Conservation (phyloP, 371 early-diverging fungal species). For the Circinella minor region DNA sequence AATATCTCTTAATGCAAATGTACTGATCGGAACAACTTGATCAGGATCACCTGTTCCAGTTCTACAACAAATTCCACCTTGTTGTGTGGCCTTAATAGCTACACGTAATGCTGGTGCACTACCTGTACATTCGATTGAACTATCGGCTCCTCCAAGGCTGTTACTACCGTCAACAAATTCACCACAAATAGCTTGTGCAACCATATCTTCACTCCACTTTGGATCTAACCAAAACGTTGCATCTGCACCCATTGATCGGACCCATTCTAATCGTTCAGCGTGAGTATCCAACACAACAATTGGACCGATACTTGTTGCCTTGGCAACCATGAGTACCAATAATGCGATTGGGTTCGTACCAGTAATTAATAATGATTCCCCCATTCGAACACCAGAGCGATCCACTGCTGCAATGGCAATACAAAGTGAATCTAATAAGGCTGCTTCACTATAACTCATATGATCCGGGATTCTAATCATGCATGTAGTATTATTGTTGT, state of each 20-base stretch:
- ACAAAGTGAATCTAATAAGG: constrained; percentile 16
- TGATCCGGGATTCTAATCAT: constrained; percentile 8
- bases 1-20: constrained; percentile 10
- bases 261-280: background rate
- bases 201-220: constrained; percentile 1
- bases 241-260: constrained; percentile 11
- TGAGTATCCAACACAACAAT: constrained; percentile 5
- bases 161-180: background rate
- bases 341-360: constrained; percentile 6
- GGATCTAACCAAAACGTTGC: background rate
- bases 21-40: constrained; percentile 13
- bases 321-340: constrained; percentile 12
- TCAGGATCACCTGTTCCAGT: constrained; percentile 4
- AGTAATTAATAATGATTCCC: constrained; percentile 14
- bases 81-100: constrained; percentile 6
- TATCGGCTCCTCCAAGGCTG: background rate
- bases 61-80: constrained; percentile 14
- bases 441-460: constrained; percentile 13
- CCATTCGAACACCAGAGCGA: constrained; percentile 8
- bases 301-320: constrained; percentile 14
- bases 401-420: constrained; percentile 17
- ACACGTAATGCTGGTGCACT: constrained; percentile 6
- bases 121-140: constrained; percentile 13
- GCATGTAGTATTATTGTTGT: background rate
- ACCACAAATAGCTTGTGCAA: constrained; percentile 10